A percentile compares a stretch with the other conserved stretches of the same genome.
Conservation (phyloP, 768 basidiomycete species). For the Austroboletus festivus region DNA sequence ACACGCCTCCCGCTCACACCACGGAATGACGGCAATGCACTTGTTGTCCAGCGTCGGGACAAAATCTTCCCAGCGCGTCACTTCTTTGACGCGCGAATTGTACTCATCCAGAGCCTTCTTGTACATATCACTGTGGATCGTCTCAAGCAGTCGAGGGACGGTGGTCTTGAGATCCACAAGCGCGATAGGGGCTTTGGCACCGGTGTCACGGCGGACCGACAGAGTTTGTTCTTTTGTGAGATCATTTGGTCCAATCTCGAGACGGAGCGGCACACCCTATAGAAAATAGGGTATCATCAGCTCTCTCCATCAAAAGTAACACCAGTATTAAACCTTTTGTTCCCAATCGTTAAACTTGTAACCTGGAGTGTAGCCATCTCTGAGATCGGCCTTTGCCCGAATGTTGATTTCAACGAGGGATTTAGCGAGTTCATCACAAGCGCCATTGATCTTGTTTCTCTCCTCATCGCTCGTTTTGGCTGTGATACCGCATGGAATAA, state of each 20-base stretch:
- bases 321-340: constrained; percentile 64
- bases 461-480: constrained; percentile 72
- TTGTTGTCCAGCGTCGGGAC: constrained; percentile 90
- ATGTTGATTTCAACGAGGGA: constrained; percentile 70
- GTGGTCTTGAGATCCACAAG: constrained; percentile 45
- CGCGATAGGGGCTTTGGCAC: constrained; percentile 54
- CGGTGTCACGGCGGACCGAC: constrained; percentile 78
- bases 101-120: constrained; percentile 69
- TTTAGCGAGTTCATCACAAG: constrained; percentile 74
- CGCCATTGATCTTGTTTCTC: constrained; percentile 67
- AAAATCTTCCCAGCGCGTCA: constrained; percentile 88
- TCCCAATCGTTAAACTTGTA: constrained; percentile 99
- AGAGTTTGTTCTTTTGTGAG: constrained; percentile 78
- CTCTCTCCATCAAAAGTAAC: not conserved
- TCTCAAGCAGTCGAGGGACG: constrained; percentile 69
- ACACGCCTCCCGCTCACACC: constrained; percentile 91
- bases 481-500: constrained; percentile 95
- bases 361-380: constrained; percentile 96
- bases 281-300: constrained; percentile 2
- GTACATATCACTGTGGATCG: constrained; percentile 90
- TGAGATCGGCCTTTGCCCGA: constrained; percentile 83
- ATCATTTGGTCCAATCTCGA: constrained; percentile 95
- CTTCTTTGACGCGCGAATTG: constrained; percentile 63
- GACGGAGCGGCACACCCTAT: constrained; percentile 93
- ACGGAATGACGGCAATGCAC: constrained; percentile 84